These are phyloP conservation scores for Malassezia furfur DNA, from an alignment of 1,284 basidiomycete genomes.

Conservation along the genomic window DNA sequence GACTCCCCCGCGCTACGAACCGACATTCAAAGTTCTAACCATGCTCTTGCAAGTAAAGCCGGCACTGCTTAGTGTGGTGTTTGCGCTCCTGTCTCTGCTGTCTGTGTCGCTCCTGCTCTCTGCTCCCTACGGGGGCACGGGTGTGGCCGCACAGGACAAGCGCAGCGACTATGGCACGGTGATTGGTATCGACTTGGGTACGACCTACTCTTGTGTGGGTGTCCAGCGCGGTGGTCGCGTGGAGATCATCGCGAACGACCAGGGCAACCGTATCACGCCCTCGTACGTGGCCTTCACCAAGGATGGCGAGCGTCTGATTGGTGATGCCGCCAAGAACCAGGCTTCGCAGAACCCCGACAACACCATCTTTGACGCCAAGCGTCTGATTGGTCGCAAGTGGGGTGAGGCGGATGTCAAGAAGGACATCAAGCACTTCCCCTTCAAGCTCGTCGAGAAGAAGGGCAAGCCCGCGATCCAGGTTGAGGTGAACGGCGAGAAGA, in stretches of 20 bases:
- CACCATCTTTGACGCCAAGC: conserved; percentile 88
- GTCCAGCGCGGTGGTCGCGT: conserved; percentile 64
- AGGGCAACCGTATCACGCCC: conserved; percentile 52
- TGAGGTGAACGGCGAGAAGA: conserved; percentile 34
- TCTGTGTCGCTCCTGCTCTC: conserved; percentile 12
- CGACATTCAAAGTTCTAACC: background rate
- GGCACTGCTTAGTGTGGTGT: conserved; percentile 10
- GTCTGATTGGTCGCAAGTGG: conserved; percentile 65
- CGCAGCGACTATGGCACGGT: conserved; percentile 66
- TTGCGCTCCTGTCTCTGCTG: conserved; percentile 14
- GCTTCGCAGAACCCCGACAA: conserved; percentile 71
- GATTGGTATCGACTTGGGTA: conserved; percentile 66
- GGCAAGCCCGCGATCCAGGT: conserved; percentile 48
- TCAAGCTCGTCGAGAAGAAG: conserved; percentile 51
- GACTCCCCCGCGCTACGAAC: background rate
- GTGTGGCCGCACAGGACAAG: conserved; percentile 41
- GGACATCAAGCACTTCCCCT: conserved; percentile 46
- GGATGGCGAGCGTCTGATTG: conserved; percentile 69
- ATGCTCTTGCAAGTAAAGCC: conserved; percentile 10
- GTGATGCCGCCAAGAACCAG: conserved; percentile 58
- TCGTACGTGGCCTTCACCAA: conserved; percentile 48
- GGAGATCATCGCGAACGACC: conserved; percentile 49
- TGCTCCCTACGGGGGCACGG: conserved; percentile 23
- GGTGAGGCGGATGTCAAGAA: conserved; percentile 53
- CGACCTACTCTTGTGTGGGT: conserved; percentile 55